phyloP scores from a whole-genome alignment of 768 basidiomycete species.

The Ephemerocybe angulata region DNA sequence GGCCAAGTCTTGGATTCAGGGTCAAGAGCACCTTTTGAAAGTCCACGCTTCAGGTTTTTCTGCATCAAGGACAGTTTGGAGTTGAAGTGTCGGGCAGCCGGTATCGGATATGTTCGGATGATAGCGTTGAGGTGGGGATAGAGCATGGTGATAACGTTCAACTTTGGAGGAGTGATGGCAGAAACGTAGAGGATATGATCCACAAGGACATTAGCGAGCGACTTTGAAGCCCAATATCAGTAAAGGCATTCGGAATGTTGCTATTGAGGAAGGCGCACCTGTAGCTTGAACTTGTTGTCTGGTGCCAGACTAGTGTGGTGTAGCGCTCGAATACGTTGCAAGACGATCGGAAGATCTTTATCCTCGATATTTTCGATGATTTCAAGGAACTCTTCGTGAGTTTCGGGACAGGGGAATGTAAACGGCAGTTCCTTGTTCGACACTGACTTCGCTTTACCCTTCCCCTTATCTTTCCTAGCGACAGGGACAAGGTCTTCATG shows the following conservation, averaged over 20 bases:
- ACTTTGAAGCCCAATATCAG: too few species aligned
- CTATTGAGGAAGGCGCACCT: conserved; percentile 47
- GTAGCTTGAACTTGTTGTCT: conserved; percentile 89
- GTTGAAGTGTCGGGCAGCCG: conserved; percentile 74
- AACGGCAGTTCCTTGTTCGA: conserved; percentile 72
- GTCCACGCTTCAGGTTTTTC: conserved; percentile 84
- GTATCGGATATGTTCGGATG: conserved; percentile 75
- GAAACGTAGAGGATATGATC: conserved; percentile 84
- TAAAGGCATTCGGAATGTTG: conserved; percentile 4
- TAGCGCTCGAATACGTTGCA: conserved; percentile 86
- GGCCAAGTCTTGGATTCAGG: conserved; percentile 82
- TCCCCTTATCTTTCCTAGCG: conserved; percentile 26
- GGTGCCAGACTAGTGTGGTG: conserved; percentile 90
- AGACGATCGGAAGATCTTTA: conserved; percentile 69
- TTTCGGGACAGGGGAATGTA: conserved; percentile 85
- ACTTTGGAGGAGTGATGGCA: conserved; percentile 56
- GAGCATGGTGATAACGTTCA: conserved; percentile 58
- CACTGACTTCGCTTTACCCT: conserved; percentile 29
- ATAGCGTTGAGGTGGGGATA: conserved; percentile 78
- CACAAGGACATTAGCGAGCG: conserved; percentile 71
- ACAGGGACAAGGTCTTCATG: conserved; percentile 39
- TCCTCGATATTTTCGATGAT: conserved; percentile 71
- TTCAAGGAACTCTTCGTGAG: conserved; percentile 86
- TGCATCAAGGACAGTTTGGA: conserved; percentile 87
- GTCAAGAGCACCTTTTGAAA: conserved; percentile 63